A percentile compares a stretch with the other conserved stretches of the same genome.
Conservation (phyloP, 495 filamentous ascomycete species). For the Apodospora peruviana region DNA sequence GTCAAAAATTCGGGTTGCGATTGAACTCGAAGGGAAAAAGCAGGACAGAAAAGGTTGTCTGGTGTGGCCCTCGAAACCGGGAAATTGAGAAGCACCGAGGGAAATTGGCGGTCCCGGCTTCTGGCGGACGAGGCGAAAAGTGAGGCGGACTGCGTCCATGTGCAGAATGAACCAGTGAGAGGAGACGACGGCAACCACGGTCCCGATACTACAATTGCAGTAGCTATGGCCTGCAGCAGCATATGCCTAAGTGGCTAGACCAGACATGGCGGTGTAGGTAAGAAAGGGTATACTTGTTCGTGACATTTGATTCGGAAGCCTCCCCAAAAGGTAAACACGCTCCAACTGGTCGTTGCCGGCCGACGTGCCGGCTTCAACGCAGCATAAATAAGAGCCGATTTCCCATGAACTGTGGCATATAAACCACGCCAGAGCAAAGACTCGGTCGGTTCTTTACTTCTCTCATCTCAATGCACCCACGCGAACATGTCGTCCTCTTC, state of each 20-base stretch:
- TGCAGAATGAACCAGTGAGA: conserved; percentile 13
- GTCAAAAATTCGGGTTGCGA: background rate
- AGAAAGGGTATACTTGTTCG: conserved; percentile 12
- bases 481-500: conserved; percentile 32
- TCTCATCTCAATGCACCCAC: background rate
- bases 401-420: background rate
- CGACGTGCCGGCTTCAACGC: conserved; percentile 2
- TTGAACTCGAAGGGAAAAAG: background rate
- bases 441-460: background rate
- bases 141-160: conserved; percentile 21
- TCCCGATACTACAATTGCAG: conserved; percentile 11
- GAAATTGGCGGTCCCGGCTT: conserved; percentile 7
- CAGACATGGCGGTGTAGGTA: conserved; percentile 18
- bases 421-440: background rate
- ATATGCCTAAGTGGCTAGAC: conserved; percentile 16
- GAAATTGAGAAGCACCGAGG: background rate
- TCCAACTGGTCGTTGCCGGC: conserved; percentile 10
- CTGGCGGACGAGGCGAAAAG: conserved; percentile 17
- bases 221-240: conserved; percentile 10
- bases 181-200: background rate
- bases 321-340: conserved; percentile 14
- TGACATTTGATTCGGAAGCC: conserved; percentile 10
- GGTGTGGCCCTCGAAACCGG: background rate
- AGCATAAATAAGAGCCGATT: conserved; percentile 16
- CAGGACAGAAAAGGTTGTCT: background rate